Conservation (phyloP, 2,329 filamentous ascomycete genomes). For the Fusarium sp. region DNA sequence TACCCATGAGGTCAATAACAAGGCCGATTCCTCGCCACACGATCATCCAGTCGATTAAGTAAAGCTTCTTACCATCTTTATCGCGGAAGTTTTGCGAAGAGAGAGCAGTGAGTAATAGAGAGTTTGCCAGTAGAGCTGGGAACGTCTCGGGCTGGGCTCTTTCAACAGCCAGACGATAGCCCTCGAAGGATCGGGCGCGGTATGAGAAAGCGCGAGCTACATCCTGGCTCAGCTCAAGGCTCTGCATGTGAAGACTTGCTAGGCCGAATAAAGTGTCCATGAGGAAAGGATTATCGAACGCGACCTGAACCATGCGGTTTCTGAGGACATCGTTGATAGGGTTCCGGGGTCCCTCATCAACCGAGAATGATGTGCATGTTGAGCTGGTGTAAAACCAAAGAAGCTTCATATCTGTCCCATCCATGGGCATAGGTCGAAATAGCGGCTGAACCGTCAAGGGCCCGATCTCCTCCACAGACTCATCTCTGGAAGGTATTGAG, state of each 20-base stretch:
- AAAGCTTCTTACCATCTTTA: slow-evolving; percentile 59
- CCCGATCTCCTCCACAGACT: slow-evolving; percentile 13
- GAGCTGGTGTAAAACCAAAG: slow-evolving; percentile 67
- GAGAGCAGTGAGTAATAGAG: slow-evolving; percentile 65
- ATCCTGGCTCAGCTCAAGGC: slow-evolving; percentile 57
- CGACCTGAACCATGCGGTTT: slow-evolving; percentile 62
- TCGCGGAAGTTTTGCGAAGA: slow-evolving; percentile 66
- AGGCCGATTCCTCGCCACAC: slow-evolving; percentile 67
- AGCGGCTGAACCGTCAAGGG: slow-evolving; percentile 46
- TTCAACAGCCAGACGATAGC: slow-evolving; percentile 66
- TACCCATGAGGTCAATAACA: slow-evolving; percentile 57
- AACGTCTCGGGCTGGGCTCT: slow-evolving; percentile 60
- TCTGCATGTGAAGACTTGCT: slow-evolving; percentile 63
- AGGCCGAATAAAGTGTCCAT: slow-evolving; percentile 68
- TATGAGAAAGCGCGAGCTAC: slow-evolving; percentile 58
- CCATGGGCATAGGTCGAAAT: slow-evolving; percentile 52
- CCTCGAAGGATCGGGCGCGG: slow-evolving; percentile 63
- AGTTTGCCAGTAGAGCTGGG: slow-evolving; percentile 65
- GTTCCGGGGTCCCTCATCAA: slow-evolving; percentile 53
- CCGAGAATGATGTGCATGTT: slow-evolving; percentile 62
- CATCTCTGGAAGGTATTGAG: slow-evolving; percentile 29
- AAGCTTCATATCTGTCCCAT: slow-evolving; percentile 64
- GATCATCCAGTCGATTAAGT: slow-evolving; percentile 68
- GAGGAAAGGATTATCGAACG: slow-evolving; percentile 66
- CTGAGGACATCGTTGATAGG: slow-evolving; percentile 60